Conservation (phyloP, 2,329 filamentous ascomycete genomes). For the Ascosphaera apis region DNA sequence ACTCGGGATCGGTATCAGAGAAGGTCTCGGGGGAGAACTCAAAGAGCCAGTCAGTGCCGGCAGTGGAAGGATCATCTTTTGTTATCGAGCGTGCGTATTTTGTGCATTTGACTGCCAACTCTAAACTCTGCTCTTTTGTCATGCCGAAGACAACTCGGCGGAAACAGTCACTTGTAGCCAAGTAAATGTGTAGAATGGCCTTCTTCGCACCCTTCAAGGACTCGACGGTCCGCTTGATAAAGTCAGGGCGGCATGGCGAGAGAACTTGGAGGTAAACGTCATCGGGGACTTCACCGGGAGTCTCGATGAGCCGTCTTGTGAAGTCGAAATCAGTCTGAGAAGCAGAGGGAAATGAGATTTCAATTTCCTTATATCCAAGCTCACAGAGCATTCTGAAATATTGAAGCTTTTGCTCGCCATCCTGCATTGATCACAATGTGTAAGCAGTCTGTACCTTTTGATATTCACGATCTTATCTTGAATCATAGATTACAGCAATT, state of each 20-base stretch:
- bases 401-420: slow-evolving; percentile 78
- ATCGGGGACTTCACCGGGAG: slow-evolving; percentile 59
- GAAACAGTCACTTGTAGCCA: slow-evolving; percentile 92
- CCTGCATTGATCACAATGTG: slow-evolving; percentile 27
- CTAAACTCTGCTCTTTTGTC: slow-evolving; percentile 58
- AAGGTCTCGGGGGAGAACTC: slow-evolving; percentile 39
- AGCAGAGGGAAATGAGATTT: slow-evolving; percentile 84
- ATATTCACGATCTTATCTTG: not conserved
- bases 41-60: slow-evolving; percentile 33
- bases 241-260: slow-evolving; percentile 72
- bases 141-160: slow-evolving; percentile 75
- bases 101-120: slow-evolving; percentile 63
- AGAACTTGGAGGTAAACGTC: slow-evolving; percentile 86
- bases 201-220: slow-evolving; percentile 77
- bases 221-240: slow-evolving; percentile 75
- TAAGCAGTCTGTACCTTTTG: slow-evolving; percentile 1
- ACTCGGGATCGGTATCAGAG: slow-evolving; percentile 73
- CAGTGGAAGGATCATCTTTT: slow-evolving; percentile 41
- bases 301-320: slow-evolving; percentile 65
- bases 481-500: too few species aligned
- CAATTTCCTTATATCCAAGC: slow-evolving; percentile 92
- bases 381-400: slow-evolving; percentile 91
- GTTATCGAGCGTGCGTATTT: slow-evolving; percentile 74
- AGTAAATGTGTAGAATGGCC: slow-evolving; percentile 83
- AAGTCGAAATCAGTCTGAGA: slow-evolving; percentile 95